Evolutionary conservation across 139 green algal genomes (phyloP).

Genomic region (Diplosphaera chodatii): DNA sequence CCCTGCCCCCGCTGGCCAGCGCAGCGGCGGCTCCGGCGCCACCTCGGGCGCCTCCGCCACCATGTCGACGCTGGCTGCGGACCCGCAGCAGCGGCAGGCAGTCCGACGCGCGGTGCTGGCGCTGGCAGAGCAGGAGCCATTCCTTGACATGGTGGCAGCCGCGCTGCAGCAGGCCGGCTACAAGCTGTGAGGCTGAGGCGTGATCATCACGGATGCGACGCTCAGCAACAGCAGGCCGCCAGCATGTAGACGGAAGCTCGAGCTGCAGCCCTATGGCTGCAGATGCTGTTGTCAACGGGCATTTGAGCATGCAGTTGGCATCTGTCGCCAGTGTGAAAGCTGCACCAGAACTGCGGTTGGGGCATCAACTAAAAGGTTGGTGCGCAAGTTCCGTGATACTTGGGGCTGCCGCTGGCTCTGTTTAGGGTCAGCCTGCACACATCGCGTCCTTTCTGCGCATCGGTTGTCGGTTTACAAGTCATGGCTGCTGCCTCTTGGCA

Average conservation of each 20-base stretch:
- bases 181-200: background rate
- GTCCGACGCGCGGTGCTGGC: conserved; percentile 2
- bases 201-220: too few relatives aligned
- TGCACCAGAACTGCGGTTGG: too few relatives aligned
- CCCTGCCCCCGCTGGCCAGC: background rate
- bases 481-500: background rate
- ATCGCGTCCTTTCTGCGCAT: too few relatives aligned
- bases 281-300: too few relatives aligned
- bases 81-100: background rate
- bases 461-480: background rate
- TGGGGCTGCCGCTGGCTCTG: too few relatives aligned
- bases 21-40: too few relatives aligned
- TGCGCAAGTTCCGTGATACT: too few relatives aligned
- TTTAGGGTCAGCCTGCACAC: background rate
- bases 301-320: too few relatives aligned
- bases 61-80: background rate
- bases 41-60: background rate
- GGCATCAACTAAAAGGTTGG: too few relatives aligned
- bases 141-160: conserved; percentile 11
- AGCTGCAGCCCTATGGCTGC: too few relatives aligned
- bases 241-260: background rate
- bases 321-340: too few relatives aligned
- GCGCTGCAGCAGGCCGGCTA: conserved; percentile 19
- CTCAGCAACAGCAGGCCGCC: background rate
- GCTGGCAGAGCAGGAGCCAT: conserved; percentile 25